Evolutionary conservation across 371 early-diverging fungal genomes (phyloP), one percentile per base, ranked within the genome.

Genomic region (Syncephalastrum contaminatum): DNA sequence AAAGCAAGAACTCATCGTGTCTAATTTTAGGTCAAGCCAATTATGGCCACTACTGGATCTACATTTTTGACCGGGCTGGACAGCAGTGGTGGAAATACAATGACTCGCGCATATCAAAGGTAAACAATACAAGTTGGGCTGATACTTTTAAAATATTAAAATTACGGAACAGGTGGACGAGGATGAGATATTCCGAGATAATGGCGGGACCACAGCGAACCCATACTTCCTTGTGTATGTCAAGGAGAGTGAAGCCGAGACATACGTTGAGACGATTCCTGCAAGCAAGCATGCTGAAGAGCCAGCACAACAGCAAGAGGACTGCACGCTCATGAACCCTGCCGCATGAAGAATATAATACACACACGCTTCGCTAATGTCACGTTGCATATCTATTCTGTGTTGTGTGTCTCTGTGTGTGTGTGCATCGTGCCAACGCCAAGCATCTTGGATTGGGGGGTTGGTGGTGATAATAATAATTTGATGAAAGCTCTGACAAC

Each of bases 41-140:
- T 40, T 92, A 83, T 77, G 96, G 94, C 1, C 96, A 95, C 62
- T 95, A 95, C 60, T 93, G 93, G 90, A 82, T 90, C 6, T 93
- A 90, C 55, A 82, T 95, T 19, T 74, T 80, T 4, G 91, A 95
- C 59, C 77, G 77, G 24, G 69, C 72, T 22, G 47, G 68, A 16
- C 59, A 78, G 6, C 78, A 86, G 47, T 95, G 95, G 94, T 77
- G 91, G 60, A 88, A 88, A 54, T 93, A 87, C 58, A 92, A 94
- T 62, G 95, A 95, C 56, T 84, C 87, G 3, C 12, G 63, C 12
- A 88, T 93, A 0, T 77, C 84, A 2, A 87, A 84, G 66, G 87
- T 87, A 58, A 43, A 8, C 1, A 21, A 22, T 7, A 47, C 20
- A 61, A 19, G 55, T 4, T 36, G 30, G 7, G 18, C 42, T 6